These are phyloP conservation scores for Neurospora crassa DNA, from an alignment of 2,329 filamentous ascomycete genomes.

Conservation along the genomic window DNA sequence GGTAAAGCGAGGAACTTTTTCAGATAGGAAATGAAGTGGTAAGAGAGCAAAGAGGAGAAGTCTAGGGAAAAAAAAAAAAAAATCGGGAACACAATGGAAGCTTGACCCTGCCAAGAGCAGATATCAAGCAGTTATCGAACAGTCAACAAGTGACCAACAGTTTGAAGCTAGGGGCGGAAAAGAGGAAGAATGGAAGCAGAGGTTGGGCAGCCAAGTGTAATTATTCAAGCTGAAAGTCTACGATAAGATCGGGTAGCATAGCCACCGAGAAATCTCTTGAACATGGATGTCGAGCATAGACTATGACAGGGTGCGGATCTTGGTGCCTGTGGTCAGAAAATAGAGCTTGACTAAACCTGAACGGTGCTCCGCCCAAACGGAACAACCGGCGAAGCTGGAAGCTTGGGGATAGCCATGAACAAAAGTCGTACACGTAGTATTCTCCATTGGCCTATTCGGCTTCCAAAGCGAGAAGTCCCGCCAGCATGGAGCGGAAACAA, in stretches of 20 bases:
- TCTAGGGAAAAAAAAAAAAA: not conserved
- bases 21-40: not conserved
- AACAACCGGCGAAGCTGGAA: not conserved
- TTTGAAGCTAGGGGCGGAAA: conserved; percentile 1
- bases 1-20: conserved; percentile 1
- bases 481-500: not conserved
- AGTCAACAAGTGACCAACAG: not conserved
- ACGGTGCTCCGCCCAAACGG: not conserved
- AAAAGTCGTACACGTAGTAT: not conserved
- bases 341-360: not conserved
- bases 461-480: not conserved
- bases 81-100: not conserved
- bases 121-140: conserved; percentile 4
- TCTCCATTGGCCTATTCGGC: not conserved
- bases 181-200: conserved; percentile 3
- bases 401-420: not conserved
- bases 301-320: not conserved
- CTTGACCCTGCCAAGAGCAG: not conserved
- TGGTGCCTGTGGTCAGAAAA: not conserved
- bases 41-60: not conserved
- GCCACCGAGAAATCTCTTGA: not conserved
- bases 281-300: not conserved
- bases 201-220: conserved; percentile 4
- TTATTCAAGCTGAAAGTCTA: conserved; percentile 6
- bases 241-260: conserved; percentile 1